Base-by-base conservation (phyloP, 805 yeast genomes). In the Hanseniaspora taiwanica region DNA sequence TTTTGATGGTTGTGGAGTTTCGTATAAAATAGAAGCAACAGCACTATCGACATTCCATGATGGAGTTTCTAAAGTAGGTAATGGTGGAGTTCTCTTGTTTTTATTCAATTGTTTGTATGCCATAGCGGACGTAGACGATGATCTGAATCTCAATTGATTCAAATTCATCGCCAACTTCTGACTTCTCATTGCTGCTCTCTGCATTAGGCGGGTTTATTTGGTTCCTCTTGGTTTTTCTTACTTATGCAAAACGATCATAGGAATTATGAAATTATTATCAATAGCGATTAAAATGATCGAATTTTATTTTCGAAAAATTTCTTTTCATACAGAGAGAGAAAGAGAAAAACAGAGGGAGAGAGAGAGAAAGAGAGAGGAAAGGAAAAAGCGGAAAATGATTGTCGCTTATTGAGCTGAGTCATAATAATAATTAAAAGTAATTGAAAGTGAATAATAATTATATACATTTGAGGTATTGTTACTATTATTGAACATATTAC, bases 11-110 rank as follows among this genome's bases (percentile, higher is more conserved):
- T 40, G 40, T 38, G 73, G 98, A 2, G 95, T 84, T 60, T 91
- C 97, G 64, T 87, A 89, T 48, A 91, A 68, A 50, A 91, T 91
- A 10, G 96, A 85, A 10, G 95, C 81, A 34, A 91, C 96, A 6
- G 97, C 98, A 35, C 94, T 82, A 49, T 83, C 81, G n/a, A 95
- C 93, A 29, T 91, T 80, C 94, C 96, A 85, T 53, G 74, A 74
- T 47, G 97, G 96, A 12, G 95, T 77, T 48, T 87, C 96, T 48
- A 87, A 68, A 4, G 93, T 84, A 39, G 97, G 98, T 51, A 89
- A 71, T 27, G 94, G 81, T 29, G 97, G 97, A 58, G 86, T 76
- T 51, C 73, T 75, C 52, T 76, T 80, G 61, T 85, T 81, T 51
- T 93, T 78, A 61, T 86, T 95, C 49, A 87, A 67, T 24, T 84